Base-by-base conservation (phyloP, 148 eudicot species). In the Nepenthes gracilis region DNA sequence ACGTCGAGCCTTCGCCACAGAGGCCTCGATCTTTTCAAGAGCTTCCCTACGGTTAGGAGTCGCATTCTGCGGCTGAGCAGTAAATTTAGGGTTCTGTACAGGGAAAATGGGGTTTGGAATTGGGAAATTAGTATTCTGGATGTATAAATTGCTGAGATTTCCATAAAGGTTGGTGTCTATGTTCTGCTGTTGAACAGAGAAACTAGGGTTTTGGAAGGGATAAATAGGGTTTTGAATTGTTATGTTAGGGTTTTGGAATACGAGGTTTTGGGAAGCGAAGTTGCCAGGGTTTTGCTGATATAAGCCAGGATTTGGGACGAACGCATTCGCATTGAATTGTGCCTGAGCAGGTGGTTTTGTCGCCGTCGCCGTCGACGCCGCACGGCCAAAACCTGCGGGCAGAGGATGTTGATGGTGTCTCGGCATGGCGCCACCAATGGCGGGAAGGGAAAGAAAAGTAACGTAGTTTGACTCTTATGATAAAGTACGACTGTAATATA, bases 21-120 rank as follows among this genome's bases (percentile, higher is more conserved):
- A 84, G 1, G 62, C 65, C 9, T 85, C 83, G 4, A 83, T 51
- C 67, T 59, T 70, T 2, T 76, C 83, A n/a, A 81, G 47, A 12
- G 61, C 40, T 23, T 13, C 45, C 45, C 54, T 65, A 8, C 54
- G 63, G 6, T 63, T 65, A 1, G 59, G 38, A 8, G 34, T 47
- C 1, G 43, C 5, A 13, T 2, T 33, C 36, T 54, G 59, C 4
- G 13, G 64, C 57, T 53, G 64, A 50, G 54, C 12, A 0, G 71
- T 65, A 10, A 59, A 71, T 11, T 67, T 76, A 47, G 68, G 73
- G 60, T 36, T 60, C 13, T 64, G 74, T 7, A 54, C 5, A 7
- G 53, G 45, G 2, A 47, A 50, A 23, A 38, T 57, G 45, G 64
- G 68, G 77, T 74, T 77, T 56, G 45, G 72, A 54, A 47, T 50